Conservation (phyloP, 768 basidiomycete genomes). For the Phylloporus arenicola region DNA sequence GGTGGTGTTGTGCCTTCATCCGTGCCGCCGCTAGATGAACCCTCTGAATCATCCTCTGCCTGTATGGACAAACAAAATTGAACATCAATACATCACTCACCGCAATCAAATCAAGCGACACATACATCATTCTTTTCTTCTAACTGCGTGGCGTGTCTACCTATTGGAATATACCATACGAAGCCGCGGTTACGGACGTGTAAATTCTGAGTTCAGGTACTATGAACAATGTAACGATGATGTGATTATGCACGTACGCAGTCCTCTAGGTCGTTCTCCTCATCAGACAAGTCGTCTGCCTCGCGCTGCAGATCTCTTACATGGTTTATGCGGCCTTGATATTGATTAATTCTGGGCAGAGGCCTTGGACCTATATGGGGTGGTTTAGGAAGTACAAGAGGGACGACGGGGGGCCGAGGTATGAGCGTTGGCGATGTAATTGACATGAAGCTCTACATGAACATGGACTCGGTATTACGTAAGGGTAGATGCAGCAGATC, state of each 20-base stretch:
- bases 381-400: conserved; percentile 57
- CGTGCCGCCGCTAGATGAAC: conserved; percentile 28
- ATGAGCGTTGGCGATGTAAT: conserved; percentile 69
- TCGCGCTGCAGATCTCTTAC: conserved; percentile 67
- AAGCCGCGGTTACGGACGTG: conserved; percentile 62
- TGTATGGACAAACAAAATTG: conserved; percentile 2
- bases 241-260: conserved; percentile 39
- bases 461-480: not conserved
- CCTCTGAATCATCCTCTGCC: conserved; percentile 35
- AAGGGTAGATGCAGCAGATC: too few relatives aligned
- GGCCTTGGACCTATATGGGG: conserved; percentile 65
- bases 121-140: conserved; percentile 83
- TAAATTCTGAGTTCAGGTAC: conserved; percentile 39
- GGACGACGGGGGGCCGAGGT: conserved; percentile 57
- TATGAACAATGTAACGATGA: not conserved
- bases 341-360: conserved; percentile 42
- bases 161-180: conserved; percentile 66
- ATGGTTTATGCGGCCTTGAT: conserved; percentile 53
- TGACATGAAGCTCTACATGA: conserved; percentile 33
- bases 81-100: not conserved
- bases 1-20: conserved; percentile 27
- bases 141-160: conserved; percentile 63
- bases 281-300: conserved; percentile 80
- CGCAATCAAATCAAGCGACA: conserved; percentile 1
- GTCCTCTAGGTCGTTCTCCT: conserved; percentile 78